Evolutionary conservation across 2,329 filamentous ascomycete genomes (phyloP).

Genomic region (Botrytis cinerea): DNA sequence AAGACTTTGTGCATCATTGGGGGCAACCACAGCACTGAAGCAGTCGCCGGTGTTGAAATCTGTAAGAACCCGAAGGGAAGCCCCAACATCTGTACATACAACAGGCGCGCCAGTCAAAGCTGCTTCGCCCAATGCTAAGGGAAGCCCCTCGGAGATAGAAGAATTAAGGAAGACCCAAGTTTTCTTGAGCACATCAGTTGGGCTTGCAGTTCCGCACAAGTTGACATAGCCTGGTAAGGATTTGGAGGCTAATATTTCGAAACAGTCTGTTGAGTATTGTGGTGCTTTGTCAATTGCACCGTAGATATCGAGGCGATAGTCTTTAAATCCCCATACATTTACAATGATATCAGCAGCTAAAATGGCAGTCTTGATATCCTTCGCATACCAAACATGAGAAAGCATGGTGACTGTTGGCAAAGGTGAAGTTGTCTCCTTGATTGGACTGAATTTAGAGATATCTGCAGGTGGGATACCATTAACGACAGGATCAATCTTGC

Average conservation of each 20-base stretch:
- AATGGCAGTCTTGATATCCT: conserved; percentile 66
- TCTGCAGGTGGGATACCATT: conserved; percentile 60
- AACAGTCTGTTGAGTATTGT: conserved; percentile 60
- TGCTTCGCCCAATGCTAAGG: conserved; percentile 59
- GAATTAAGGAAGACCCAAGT: conserved; percentile 57
- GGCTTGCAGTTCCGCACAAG: conserved; percentile 48
- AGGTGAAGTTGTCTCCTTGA: conserved; percentile 59
- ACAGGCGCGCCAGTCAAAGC: conserved; percentile 57
- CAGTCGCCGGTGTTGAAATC: conserved; percentile 51
- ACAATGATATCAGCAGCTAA: conserved; percentile 65
- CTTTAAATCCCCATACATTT: conserved; percentile 65
- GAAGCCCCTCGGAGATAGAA: conserved; percentile 57
- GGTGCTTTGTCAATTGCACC: conserved; percentile 64
- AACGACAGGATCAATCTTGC: conserved; percentile 65
- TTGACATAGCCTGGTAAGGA: conserved; percentile 35
- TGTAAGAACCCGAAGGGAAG: conserved; percentile 57
- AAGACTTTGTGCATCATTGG: conserved; percentile 61
- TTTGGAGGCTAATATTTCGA: conserved; percentile 45
- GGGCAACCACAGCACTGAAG: conserved; percentile 64
- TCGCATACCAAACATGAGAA: conserved; percentile 57
- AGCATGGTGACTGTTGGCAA: conserved; percentile 65
- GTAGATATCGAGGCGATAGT: conserved; percentile 64
- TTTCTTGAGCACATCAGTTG: conserved; percentile 45
- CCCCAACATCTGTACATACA: conserved; percentile 58
- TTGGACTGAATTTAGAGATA: conserved; percentile 58